Conservation (phyloP, 1,284 basidiomycete species). For the Clitocybe nebularis region DNA sequence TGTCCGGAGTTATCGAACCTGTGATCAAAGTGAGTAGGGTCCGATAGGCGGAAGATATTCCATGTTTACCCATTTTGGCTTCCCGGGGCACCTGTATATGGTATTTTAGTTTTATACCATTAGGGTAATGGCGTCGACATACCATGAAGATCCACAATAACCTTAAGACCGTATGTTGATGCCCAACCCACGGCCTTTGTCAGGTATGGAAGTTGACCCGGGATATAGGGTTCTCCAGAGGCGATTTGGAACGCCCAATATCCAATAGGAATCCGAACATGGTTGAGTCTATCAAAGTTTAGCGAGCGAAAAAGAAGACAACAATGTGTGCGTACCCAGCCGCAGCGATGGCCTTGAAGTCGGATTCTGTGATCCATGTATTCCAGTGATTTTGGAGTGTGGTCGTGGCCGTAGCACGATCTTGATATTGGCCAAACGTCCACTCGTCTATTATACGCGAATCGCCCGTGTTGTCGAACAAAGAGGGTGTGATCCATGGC, state of each 20-base stretch:
- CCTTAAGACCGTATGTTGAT: constrained; percentile 67
- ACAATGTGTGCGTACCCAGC: constrained; percentile 49
- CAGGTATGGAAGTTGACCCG: constrained; percentile 76
- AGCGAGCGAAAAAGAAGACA: constrained; percentile 16
- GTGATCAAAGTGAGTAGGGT: constrained; percentile 1
- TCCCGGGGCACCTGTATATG: constrained; percentile 56
- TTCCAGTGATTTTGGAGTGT: constrained; percentile 71
- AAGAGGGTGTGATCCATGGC: constrained; percentile 84
- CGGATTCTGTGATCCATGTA: constrained; percentile 76
- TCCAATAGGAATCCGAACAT: constrained; percentile 85
- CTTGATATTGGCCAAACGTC: constrained; percentile 73
- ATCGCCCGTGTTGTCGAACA: constrained; percentile 82
- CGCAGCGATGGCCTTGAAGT: constrained; percentile 69
- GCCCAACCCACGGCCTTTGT: constrained; percentile 79
- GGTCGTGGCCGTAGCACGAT: constrained; percentile 40
- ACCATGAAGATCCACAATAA: constrained; percentile 83
- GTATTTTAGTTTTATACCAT: not conserved
- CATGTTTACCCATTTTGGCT: constrained; percentile 69
- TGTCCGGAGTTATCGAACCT: constrained; percentile 90
- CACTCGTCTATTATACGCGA: constrained; percentile 76
- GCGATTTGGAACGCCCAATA: constrained; percentile 90
- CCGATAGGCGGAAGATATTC: constrained; percentile 2
- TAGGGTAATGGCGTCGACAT: constrained; percentile 8
- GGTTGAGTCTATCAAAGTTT: constrained; percentile 56
- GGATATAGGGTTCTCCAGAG: constrained; percentile 79